Base-by-base conservation (phyloP, 2,329 filamentous ascomycete species). In the Scytalidium lignicola region DNA sequence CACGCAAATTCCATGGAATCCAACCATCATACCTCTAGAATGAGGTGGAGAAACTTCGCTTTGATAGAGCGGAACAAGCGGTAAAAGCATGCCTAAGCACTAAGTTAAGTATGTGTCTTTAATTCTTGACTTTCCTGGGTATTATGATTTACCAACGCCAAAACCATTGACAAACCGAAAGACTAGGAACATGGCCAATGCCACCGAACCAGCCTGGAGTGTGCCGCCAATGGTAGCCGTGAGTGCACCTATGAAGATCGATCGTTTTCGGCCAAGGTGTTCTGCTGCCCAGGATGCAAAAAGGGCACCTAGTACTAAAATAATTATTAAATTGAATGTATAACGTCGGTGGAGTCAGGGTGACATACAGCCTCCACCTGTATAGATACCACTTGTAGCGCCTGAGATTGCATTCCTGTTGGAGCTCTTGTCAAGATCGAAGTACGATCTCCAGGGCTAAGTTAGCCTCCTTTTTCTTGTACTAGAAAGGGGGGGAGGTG, bases 51-150 rank as follows among this genome's bases (percentile, higher is more conserved):
- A 62, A 41, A 67, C 58, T 41, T 67, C 63, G 43, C 58, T 58
- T 60, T 68, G 64, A 57, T 58, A 62, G 51, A 68, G 60, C 42
- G 66, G 65, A 42, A 67, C 62, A 18, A 62, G 12, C 1, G 47
- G 39, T 17, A 54, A 29, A 58, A 86, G 85, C 64, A 88, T 88
- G 62, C 86, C 86, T 37, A n/a, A n/a, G 12, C 32, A 17, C 10
- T 37, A 5, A 4, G n/a, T 37, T 8, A 37, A 13, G n/a, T 13
- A 28, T 9, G 5, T 61, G 4, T 61, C 59, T 12, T 65, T 49
- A 44, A 55, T 53, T 17, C 52, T 52, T 8, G 40, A 46, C 26
- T 13, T 57, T 61, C 41, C 63, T 59, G 7, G 50, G 49, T 41
- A 41, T 15, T 41, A 7, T 26, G 18, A 12, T 13, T n/a, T 61